Conservation (phyloP, 2,329 filamentous ascomycete genomes). For the Podosphaera xanthii region DNA sequence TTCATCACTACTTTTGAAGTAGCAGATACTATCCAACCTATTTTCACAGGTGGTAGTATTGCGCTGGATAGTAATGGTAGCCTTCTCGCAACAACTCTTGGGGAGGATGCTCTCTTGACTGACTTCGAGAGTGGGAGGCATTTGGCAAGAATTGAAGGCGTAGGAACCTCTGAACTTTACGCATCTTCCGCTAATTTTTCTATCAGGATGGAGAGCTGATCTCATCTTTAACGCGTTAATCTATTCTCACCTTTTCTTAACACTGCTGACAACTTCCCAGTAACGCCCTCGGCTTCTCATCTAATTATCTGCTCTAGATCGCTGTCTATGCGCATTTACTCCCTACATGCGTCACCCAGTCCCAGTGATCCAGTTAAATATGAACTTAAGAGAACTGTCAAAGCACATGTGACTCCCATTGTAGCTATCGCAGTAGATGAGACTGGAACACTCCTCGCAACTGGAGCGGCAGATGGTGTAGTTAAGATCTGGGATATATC, state of each 20-base stretch:
- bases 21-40: conserved; percentile 63
- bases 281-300: conserved; percentile 74
- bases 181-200: conserved; percentile 9
- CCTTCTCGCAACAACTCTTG: conserved; percentile 71
- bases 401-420: conserved; percentile 77
- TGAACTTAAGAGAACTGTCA: conserved; percentile 55
- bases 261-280: conserved; percentile 20
- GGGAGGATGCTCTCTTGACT: conserved; percentile 75
- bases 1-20: conserved; percentile 80
- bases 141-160: conserved; percentile 69
- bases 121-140: conserved; percentile 65
- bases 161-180: conserved; percentile 21
- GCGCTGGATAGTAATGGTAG: conserved; percentile 60
- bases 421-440: conserved; percentile 66
- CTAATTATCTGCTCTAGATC: conserved; percentile 82
- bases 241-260: conserved; percentile 4
- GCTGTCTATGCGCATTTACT: conserved; percentile 83
- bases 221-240: conserved; percentile 44
- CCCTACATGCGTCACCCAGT: conserved; percentile 35
- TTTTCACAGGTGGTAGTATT: conserved; percentile 79
- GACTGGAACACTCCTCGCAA: conserved; percentile 75
- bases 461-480: conserved; percentile 75
- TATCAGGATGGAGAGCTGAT: conserved; percentile 54
- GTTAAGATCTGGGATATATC: conserved; percentile 95
- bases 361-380: conserved; percentile 35